Evolutionary conservation across 441 rosid genomes (phyloP).

Genomic region (Mallotus japonicus): DNA sequence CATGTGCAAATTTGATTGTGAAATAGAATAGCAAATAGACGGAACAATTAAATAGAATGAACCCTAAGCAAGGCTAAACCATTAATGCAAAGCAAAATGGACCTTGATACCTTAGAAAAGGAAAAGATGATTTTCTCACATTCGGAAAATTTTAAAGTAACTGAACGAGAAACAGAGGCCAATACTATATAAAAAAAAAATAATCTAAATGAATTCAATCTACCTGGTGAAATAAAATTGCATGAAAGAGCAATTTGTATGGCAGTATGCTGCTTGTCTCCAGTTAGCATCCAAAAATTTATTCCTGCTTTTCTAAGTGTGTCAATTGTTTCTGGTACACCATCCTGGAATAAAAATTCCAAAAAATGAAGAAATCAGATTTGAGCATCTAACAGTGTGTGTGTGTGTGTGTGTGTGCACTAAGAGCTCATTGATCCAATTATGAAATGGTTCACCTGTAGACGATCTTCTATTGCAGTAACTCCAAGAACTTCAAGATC

Average conservation of each 20-base stretch:
- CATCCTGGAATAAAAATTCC: conserved; percentile 38
- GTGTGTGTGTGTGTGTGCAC: too few relatives aligned
- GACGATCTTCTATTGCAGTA: conserved; percentile 94
- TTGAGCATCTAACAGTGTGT: background rate
- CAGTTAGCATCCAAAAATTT: conserved; percentile 82
- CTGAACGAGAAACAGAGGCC: background rate
- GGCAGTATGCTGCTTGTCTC: conserved; percentile 81
- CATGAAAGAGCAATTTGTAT: conserved; percentile 79
- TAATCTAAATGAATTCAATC: conserved; percentile 3
- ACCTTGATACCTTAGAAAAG: background rate
- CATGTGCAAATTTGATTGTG: conserved; percentile 3
- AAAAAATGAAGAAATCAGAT: conserved; percentile 3
- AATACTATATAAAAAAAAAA: background rate
- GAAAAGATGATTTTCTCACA: background rate
- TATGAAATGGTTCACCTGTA: conserved; percentile 59
- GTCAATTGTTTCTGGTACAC: conserved; percentile 81
- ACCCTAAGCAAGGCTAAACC: background rate
- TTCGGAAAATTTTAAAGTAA: background rate
- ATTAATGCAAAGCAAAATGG: background rate
- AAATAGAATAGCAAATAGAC: conserved; percentile 2
- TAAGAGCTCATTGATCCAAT: conserved; percentile 18
- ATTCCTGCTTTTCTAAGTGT: conserved; percentile 78
- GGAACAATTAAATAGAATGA: background rate
- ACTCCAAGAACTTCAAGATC: conserved; percentile 94
- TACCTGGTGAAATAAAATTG: conserved; percentile 62